Conservation (phyloP, 495 filamentous ascomycete species). For the Penicillium chermesinum region DNA sequence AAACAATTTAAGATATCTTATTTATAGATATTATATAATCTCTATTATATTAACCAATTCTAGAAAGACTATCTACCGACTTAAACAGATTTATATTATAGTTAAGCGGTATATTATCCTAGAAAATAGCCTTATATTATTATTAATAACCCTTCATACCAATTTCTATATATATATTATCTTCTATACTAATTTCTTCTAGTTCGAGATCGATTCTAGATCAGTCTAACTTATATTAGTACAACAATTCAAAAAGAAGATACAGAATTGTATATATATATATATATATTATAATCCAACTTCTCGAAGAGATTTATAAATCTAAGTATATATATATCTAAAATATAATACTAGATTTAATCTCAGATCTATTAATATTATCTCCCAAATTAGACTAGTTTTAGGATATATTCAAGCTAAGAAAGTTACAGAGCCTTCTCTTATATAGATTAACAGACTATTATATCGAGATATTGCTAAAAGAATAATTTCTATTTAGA, state of each 20-base stretch:
- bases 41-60: background rate
- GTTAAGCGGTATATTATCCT: background rate
- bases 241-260: no score
- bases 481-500: background rate
- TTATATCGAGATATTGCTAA: background rate
- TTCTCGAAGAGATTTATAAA: background rate
- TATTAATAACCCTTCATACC: background rate
- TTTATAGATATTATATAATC: background rate
- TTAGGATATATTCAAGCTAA: background rate
- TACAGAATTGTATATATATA: no score
- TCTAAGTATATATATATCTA: background rate
- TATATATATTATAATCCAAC: no score
- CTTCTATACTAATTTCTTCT: background rate
- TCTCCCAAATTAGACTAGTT: slow-evolving; percentile 35
- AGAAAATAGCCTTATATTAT: background rate
- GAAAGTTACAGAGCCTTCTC: background rate
- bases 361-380: slow-evolving; percentile 34
- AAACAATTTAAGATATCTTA: no score
- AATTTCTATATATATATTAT: background rate
- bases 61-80: background rate
- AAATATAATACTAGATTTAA: background rate
- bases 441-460: background rate
- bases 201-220: background rate
- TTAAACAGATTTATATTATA: background rate
- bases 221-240: background rate